Base-by-base conservation (phyloP, 2,329 filamentous ascomycete species). In the Pseudogymnoascus pannorum region DNA sequence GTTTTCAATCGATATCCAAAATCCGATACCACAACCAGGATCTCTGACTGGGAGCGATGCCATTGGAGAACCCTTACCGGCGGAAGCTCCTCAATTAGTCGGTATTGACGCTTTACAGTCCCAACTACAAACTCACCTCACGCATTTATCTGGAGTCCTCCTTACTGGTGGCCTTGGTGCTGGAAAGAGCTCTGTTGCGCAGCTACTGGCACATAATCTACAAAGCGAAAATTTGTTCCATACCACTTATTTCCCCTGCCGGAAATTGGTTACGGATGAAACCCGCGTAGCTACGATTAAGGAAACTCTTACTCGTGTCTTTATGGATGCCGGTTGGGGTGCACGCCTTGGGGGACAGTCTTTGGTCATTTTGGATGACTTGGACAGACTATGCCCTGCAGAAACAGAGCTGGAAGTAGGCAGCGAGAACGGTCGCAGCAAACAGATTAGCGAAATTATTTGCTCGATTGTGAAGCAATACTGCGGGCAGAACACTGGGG, bases 331-430 rank as follows among this genome's bases (percentile, higher is more conserved):
- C 2, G 88, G 89, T 42, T 99, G 94, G 94, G 92, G 91, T 36
- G 91, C 93, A 35, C 83, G 93, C 63, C 81, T 94, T 0, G 92
- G 92, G 20, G 94, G 94, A 4, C 87, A 85, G 64, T 84, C 92
- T 0, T 73, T 97, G 2, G 89, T 99, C 18, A 85, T 99, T 57
- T 79, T 99, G 1, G 94, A 99, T 70, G 94, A 99, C 69, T 76
- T 99, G 5, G 94, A 99, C 74, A 91, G 91, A 69, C 79, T 99
- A 1, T 97, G 93, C 71, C 93, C 94, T 0, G 88, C 87, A 0
- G 95, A 99, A 75, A 97, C 92, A 0, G 94, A 99, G 72, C 80
- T 99, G 11, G 91, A 97, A 73, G 90, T 96, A 4, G 91, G 91
- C 64, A 92, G 92, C 63, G 92, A 97, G 67, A 97, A 99, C 70